A percentile compares a stretch with the other conserved stretches of the same genome.
Evolutionary conservation across 2,329 filamentous ascomycete species (phyloP).

Genomic region (Colletotrichum nymphaeae): DNA sequence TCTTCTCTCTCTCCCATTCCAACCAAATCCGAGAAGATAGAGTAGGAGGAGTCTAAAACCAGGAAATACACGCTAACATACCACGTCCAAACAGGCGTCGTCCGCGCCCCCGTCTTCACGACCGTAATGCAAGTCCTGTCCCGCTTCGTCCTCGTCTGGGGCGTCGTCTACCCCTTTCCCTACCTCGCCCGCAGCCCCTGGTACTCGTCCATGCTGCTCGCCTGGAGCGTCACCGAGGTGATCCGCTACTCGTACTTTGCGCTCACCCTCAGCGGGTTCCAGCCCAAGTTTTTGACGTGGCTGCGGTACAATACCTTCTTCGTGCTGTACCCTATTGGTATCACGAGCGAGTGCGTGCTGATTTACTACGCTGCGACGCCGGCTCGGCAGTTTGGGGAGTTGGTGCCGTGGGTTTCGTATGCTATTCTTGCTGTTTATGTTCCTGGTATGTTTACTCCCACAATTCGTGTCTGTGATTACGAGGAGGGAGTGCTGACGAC

Average conservation of each 20-base stretch:
- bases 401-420: constrained; percentile 70
- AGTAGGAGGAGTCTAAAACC: too few species aligned
- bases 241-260: constrained; percentile 95
- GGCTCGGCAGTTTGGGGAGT: constrained; percentile 57
- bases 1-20: too few species aligned
- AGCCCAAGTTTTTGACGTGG: constrained; percentile 79
- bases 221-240: constrained; percentile 92
- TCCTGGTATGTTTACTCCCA: constrained; percentile 69
- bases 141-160: constrained; percentile 91
- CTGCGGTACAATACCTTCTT: constrained; percentile 94
- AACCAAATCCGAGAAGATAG: too few species aligned
- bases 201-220: constrained; percentile 83
- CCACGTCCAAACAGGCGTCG: constrained; percentile 70
- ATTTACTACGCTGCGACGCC: constrained; percentile 77
- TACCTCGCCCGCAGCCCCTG: constrained; percentile 68
- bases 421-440: constrained; percentile 80
- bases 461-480: background rate
- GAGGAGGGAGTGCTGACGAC: background rate
- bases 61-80: background rate
- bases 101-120: constrained; percentile 86
- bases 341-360: constrained; percentile 86
- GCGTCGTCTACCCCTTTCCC: constrained; percentile 80
- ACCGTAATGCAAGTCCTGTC: constrained; percentile 91
- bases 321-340: constrained; percentile 91
- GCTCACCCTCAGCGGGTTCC: constrained; percentile 71